Evolutionary conservation across 2,329 filamentous ascomycete genomes (phyloP), one percentile per base, ranked within the genome.

Genomic region (Stachybotrys chartarum): DNA sequence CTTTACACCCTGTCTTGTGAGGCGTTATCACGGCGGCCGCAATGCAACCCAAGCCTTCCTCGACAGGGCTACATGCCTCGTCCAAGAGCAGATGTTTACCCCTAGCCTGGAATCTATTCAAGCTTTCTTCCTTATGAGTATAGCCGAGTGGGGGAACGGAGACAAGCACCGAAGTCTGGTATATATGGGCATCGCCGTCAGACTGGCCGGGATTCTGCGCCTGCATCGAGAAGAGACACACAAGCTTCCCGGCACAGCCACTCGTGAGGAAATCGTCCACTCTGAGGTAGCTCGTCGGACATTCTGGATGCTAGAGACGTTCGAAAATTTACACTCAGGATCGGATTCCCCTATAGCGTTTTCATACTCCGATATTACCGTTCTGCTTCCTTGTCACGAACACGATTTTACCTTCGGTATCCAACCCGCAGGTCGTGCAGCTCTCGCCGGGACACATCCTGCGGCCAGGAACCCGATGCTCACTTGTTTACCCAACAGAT

Each of bases 111-210:
- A 69, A 52, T 56, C 59, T 8, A 65, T 64, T 12, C 66, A 70
- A 53, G 64, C 57, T 14, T 69, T 70, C 56, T 70, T 70, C 51
- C 62, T 70, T 6, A 54, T 69, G 17, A 61, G 61, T 51, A 68
- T 70, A 24, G 62, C 68, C 3, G 63, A 70, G 45, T 71, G 68
- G 68, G 69, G 67, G 3, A 65, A 68, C 39, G 67, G 66, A 7
- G 67, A 70, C 42, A 65, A 61, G 46, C 59, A 68, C 32, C 58
- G 65, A 16, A 68, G 65, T 47, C 59, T 62, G 54, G 70, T 71
- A 42, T 62, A 72, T 50, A 45, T 53, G 42, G 51, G 51, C 16
- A 32, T 53, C 46, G 51, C 51, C 18, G n/a, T 47, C 17, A 14
- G 35, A n/a, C 14, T 46, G 2, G 51, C 18, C 24, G 51, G 51